Percentiles rank a stretch among this genome's conserved stretches.
Evolutionary conservation across 2,329 filamentous ascomycete genomes (phyloP).

Genomic region (Chaetomium strumarium): DNA sequence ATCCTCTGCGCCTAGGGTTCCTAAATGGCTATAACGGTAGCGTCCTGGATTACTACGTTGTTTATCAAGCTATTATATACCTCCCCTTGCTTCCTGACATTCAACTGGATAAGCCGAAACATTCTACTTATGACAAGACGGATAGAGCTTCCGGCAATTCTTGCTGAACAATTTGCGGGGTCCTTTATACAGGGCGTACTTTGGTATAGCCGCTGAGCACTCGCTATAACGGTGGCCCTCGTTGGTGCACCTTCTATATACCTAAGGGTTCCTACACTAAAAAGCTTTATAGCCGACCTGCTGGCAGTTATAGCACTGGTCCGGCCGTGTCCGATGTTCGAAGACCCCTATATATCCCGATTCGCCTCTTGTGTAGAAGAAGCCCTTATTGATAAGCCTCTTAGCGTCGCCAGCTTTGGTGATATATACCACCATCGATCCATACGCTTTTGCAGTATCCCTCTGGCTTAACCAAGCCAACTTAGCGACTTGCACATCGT

Average conservation of each 20-base stretch:
- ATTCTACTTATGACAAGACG: neutral
- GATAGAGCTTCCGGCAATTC: neutral
- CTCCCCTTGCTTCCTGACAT: neutral
- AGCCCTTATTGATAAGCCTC: neutral
- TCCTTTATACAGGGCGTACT: neutral
- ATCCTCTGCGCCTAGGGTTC: neutral
- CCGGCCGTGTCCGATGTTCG: neutral
- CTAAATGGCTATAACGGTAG: neutral
- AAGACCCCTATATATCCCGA: neutral
- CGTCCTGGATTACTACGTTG: neutral
- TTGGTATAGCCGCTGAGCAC: neutral
- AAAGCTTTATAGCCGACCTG: constrained; percentile 3
- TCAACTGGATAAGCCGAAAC: neutral
- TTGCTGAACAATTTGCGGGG: neutral
- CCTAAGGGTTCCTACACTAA: neutral
- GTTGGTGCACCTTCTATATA: neutral
- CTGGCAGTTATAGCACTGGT: constrained; percentile 4
- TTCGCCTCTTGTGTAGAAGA: constrained; percentile 6
- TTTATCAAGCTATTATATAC: constrained; percentile 4
- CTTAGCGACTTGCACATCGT: constrained; percentile 9
- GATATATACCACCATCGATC: constrained; percentile 4
- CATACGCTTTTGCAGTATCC: constrained; percentile 5
- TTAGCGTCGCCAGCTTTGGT: neutral
- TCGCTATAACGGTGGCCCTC: neutral
- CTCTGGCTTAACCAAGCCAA: constrained; percentile 4